phyloP scores from a whole-genome alignment of 2,329 filamentous ascomycete genomes.

The Ophiobolus disseminans region DNA sequence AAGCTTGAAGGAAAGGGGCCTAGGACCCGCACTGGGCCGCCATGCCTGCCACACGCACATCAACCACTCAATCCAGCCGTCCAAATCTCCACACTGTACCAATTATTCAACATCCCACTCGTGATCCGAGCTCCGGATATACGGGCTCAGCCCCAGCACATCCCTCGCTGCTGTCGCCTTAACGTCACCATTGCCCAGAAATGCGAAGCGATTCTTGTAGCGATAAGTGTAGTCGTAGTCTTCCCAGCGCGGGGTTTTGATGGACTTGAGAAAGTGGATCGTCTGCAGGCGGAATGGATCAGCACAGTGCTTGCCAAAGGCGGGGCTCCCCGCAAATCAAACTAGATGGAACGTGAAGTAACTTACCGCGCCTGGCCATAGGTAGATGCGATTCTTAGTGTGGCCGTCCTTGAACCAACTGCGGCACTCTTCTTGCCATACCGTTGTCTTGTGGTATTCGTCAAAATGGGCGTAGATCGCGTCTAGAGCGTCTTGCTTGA shows the following conservation, averaged over 20 bases:
- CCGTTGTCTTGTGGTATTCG: conserved; percentile 37
- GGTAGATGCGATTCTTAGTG: conserved; percentile 42
- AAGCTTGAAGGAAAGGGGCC: too few species aligned
- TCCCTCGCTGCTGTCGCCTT: conserved; percentile 53
- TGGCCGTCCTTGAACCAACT: conserved; percentile 47
- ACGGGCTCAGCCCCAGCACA: conserved; percentile 52
- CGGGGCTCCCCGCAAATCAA: conserved; percentile 27
- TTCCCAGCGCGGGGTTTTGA: conserved; percentile 52
- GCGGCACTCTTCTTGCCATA: conserved; percentile 45
- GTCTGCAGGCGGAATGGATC: conserved; percentile 38
- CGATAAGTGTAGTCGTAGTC: conserved; percentile 55
- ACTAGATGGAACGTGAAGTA: background rate
- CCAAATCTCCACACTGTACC: too few species aligned
- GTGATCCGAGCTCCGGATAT: conserved; percentile 54
- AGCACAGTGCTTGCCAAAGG: conserved; percentile 34
- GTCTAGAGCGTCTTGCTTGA: conserved; percentile 41
- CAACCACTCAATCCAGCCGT: too few species aligned
- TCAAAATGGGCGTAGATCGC: conserved; percentile 43
- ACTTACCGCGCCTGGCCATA: conserved; percentile 45
- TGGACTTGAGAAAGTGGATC: conserved; percentile 48
- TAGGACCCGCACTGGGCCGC: conserved; percentile 1
- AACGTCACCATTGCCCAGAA: conserved; percentile 51
- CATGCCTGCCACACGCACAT: background rate
- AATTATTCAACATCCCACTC: conserved; percentile 53
- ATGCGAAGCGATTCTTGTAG: conserved; percentile 43